Evolutionary conservation across 2,329 filamentous ascomycete genomes (phyloP).

Genomic region (Phaeosphaeria sp.): DNA sequence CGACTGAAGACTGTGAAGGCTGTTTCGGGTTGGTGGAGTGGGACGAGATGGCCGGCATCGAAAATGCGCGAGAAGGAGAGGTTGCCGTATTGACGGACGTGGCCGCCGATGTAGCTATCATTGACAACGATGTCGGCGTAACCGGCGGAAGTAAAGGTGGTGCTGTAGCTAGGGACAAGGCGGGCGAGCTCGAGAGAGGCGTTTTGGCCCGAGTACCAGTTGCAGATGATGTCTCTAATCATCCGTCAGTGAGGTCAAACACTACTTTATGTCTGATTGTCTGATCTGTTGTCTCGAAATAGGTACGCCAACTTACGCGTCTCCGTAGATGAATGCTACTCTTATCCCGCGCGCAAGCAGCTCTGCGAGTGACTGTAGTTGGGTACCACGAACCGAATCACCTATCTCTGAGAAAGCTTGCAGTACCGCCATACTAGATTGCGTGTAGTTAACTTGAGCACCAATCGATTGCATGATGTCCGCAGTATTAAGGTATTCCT

Average conservation of each 20-base stretch:
- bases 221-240: conserved; percentile 58
- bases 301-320: conserved; percentile 54
- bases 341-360: conserved; percentile 52
- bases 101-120: conserved; percentile 70
- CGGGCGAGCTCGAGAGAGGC: conserved; percentile 65
- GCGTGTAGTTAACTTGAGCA: conserved; percentile 58
- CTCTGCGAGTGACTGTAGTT: conserved; percentile 49
- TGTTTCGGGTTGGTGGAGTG: conserved; percentile 53
- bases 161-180: conserved; percentile 50
- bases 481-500: conserved; percentile 59
- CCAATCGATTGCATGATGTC: conserved; percentile 58
- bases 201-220: conserved; percentile 76
- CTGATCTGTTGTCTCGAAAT: too few relatives aligned
- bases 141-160: conserved; percentile 67
- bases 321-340: conserved; percentile 74
- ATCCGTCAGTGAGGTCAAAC: background rate
- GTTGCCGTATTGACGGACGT: conserved; percentile 77
- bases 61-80: conserved; percentile 60
- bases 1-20: conserved; percentile 60
- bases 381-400: conserved; percentile 52
- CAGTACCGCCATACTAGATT: conserved; percentile 49
- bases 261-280: background rate
- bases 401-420: conserved; percentile 53
- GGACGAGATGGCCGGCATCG: conserved; percentile 59
- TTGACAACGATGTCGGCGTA: conserved; percentile 77